Evolutionary conservation across 2,329 filamentous ascomycete genomes (phyloP), one percentile per base, ranked within the genome.

Genomic region (Xylaria multiplex): DNA sequence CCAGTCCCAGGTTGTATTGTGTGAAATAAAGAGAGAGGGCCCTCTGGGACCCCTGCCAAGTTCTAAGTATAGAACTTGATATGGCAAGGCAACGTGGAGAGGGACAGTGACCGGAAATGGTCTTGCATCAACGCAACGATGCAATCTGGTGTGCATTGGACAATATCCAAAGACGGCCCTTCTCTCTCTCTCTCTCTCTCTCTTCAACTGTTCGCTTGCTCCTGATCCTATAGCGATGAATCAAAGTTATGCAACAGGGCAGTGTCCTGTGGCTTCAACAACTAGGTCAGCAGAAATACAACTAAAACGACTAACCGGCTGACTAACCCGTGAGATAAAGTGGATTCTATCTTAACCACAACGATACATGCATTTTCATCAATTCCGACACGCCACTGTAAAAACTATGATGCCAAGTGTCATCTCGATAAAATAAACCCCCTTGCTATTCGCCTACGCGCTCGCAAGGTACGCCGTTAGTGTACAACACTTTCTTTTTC

Each of bases 21-120:
- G 45, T 52, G 50, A 55, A 64, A 37, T 55, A 30, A 60, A 53
- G 42, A 48, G 53, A 48, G 53, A 62, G 48, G 40, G 40, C 30
- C 48, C 7, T 48, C 24, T 52, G 37, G 9, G 35, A 58, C 57
- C 62, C 65, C 62, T 59, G 66, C 30, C 55, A 6, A 43, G 24
- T 57, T 65, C 66, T 68, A 68, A 60, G 60, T 55, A 60, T 68
- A 68, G 66, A 66, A 68, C 30, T 32, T 3, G 32, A 40, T 42
- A 8, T 52, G 62, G 61, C 57, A 60, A 59, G 62, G 61, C 62
- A 60, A 59, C 59, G 46, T 65, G 59, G 45, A 54, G 45, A 54
- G 40, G 52, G 56, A 57, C 45, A 56, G 54, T 49, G 24, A 40
- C 40, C 45, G 64, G 24, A 56, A 60, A 59, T 60, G 56, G 46